These are phyloP conservation scores for Cryptococcus sp. DNA, from an alignment of 1,284 basidiomycete species.

Conservation along the genomic window DNA sequence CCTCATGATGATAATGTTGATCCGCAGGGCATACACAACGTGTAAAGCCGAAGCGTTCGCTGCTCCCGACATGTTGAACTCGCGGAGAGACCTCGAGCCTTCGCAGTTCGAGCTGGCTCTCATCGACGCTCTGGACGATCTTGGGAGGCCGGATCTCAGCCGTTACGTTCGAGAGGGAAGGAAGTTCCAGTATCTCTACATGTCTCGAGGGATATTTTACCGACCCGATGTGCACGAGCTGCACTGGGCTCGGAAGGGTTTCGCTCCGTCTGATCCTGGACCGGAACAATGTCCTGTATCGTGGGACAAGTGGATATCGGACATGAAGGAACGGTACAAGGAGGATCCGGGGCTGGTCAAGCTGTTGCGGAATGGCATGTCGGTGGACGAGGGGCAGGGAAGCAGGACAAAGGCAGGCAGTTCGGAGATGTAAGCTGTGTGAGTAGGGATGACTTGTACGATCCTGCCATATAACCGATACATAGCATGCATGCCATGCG, in stretches of 20 bases:
- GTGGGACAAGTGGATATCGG: neutral
- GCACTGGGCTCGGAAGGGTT: neutral
- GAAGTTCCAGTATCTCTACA: constrained; percentile 1
- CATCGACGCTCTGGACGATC: neutral
- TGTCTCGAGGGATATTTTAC: too few species aligned
- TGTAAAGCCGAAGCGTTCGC: constrained; percentile 1
- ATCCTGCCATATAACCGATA: too few species aligned
- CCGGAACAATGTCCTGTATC: neutral
- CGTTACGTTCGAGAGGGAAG: neutral
- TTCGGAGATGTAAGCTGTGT: too few species aligned
- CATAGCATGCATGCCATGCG: too few species aligned
- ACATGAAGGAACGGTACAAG: neutral
- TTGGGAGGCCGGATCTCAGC: constrained; percentile 1
- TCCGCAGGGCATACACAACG: neutral
- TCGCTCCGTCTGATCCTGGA: neutral
- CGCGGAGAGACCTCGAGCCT: neutral
- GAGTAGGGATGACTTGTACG: too few species aligned
- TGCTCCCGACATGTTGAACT: neutral
- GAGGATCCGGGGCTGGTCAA: neutral
- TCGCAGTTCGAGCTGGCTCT: neutral
- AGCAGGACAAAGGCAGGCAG: too few species aligned
- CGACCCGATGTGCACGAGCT: neutral
- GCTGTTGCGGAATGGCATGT: neutral
- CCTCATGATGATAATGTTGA: neutral
- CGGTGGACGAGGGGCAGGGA: too few species aligned